Evolutionary conservation across 2,329 filamentous ascomycete species (phyloP), one percentile per base, ranked within the genome.

Genomic region (Nothomitra cinnamomea): DNA sequence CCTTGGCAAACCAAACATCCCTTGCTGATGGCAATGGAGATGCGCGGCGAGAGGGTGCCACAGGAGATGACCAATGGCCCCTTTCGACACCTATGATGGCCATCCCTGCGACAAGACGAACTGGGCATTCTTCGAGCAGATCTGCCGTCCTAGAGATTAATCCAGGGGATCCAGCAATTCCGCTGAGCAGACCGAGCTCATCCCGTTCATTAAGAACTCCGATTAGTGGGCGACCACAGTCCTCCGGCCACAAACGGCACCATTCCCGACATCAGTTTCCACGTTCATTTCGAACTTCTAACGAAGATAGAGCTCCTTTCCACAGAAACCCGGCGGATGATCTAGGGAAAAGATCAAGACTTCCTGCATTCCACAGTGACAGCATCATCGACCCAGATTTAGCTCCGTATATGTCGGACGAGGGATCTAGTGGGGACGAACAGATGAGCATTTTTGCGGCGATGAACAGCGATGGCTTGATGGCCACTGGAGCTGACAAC

Each of bases 361-460:
- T 95, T 36, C 83, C 89, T 15, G 88, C 88, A n/a, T 96, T 98
- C 61, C 92, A 98, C 65, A 88, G 92, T 63, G 92, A 98, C 70
- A 96, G 92, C 63, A 95, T 98, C 60, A 96, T 98, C 60, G 92
- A 98, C 64, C 92, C 92, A 1, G 92, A 98, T 62, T 72, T 98
- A 53, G 90, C 89, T 3, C 85, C 87, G 35, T 98, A 94, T 67
- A 85, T 98, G 74, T 98, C 92, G 5, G 92, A 98, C 64, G 82
- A 86, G 60, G 88, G 86, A 49, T 95, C 89, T 1, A 95, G 87
- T 61, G 90, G 85, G 38, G 89, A 95, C 61, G 89, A 98, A 59
- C 86, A 94, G 60, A 83, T 89, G 68, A 89, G 83, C 62, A 83
- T 95, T 12, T 85, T 94, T 66, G 70, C 76, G 21, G 82, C 85